Percentiles rank a stretch among this genome's conserved stretches.
Conservation (phyloP, 192 early-diverging fungal species). For the Coemansia sp. region DNA sequence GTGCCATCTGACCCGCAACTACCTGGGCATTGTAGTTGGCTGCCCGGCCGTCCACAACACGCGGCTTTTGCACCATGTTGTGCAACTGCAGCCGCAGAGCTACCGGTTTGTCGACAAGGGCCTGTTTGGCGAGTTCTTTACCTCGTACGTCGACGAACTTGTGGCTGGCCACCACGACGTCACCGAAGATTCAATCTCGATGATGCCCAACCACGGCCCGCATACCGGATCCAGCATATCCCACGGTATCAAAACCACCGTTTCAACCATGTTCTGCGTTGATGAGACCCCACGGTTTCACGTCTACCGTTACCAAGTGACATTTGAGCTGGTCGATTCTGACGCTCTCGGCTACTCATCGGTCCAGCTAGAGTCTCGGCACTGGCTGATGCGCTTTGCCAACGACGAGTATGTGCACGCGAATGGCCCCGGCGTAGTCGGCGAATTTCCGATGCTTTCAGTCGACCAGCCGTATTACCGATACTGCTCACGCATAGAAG, state of each 20-base stretch:
- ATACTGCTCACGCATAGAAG: slow-evolving; percentile 40
- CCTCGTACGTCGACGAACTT: slow-evolving; percentile 22
- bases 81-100: slow-evolving; percentile 39
- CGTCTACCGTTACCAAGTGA: slow-evolving; percentile 42
- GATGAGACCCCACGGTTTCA: slow-evolving; percentile 26
- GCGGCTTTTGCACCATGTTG: slow-evolving; percentile 36
- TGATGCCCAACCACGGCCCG: slow-evolving; percentile 43
- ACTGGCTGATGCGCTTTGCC: slow-evolving; percentile 26
- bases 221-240: slow-evolving; percentile 17
- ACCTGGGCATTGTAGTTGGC: slow-evolving; percentile 33
- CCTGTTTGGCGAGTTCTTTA: slow-evolving; percentile 40
- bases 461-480: slow-evolving; percentile 17
- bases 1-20: slow-evolving; percentile 36
- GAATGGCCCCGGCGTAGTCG: slow-evolving; percentile 27
- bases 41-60: slow-evolving; percentile 5
- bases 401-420: slow-evolving; percentile 15
- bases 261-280: slow-evolving; percentile 42
- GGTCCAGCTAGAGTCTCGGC: slow-evolving; percentile 29
- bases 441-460: slow-evolving; percentile 30
- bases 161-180: slow-evolving; percentile 23
- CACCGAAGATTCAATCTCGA: slow-evolving; percentile 12
- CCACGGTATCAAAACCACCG: slow-evolving; percentile 32
- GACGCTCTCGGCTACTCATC: slow-evolving; percentile 15
- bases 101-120: slow-evolving; percentile 31
- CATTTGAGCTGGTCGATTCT: slow-evolving; percentile 27